These are phyloP conservation scores for Cydonia oblonga DNA, from an alignment of 331 rosid species.

Conservation along the genomic window DNA sequence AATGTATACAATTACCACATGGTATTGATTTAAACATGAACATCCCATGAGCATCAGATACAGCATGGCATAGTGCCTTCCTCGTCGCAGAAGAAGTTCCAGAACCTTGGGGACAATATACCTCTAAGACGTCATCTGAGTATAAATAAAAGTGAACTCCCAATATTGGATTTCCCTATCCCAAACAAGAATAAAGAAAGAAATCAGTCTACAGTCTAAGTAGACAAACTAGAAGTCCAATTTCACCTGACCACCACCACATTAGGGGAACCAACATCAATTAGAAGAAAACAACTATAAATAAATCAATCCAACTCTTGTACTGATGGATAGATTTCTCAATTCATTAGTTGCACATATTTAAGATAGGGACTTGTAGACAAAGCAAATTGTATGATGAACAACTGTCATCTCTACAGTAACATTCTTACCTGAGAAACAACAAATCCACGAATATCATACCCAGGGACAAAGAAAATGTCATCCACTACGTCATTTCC, in stretches of 20 bases:
- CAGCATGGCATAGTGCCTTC: slow-evolving; percentile 74
- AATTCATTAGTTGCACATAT: not conserved
- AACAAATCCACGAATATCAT: slow-evolving; percentile 68
- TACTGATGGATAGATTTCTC: not conserved
- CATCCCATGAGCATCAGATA: slow-evolving; percentile 80
- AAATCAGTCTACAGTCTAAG: slow-evolving; percentile 5
- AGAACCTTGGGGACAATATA: slow-evolving; percentile 83
- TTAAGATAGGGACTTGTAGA: not conserved
- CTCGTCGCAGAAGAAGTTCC: slow-evolving; percentile 45
- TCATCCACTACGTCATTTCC: slow-evolving; percentile 61
- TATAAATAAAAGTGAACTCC: slow-evolving; percentile 82
- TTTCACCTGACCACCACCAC: not conserved
- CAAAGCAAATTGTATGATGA: slow-evolving; percentile 3
- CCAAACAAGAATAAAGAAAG: not conserved
- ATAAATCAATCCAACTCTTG: not conserved
- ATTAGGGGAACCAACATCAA: not conserved
- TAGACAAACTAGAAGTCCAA: not conserved
- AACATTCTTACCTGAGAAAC: slow-evolving; percentile 77
- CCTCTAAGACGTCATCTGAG: slow-evolving; percentile 76
- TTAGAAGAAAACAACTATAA: not conserved
- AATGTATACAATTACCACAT: slow-evolving; percentile 55
- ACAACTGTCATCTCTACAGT: not conserved
- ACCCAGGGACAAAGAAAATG: slow-evolving; percentile 76
- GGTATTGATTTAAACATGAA: slow-evolving; percentile 73
- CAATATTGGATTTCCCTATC: slow-evolving; percentile 87